Conservation (phyloP, 2,329 filamentous ascomycete species). For the Ophiostoma montium region DNA sequence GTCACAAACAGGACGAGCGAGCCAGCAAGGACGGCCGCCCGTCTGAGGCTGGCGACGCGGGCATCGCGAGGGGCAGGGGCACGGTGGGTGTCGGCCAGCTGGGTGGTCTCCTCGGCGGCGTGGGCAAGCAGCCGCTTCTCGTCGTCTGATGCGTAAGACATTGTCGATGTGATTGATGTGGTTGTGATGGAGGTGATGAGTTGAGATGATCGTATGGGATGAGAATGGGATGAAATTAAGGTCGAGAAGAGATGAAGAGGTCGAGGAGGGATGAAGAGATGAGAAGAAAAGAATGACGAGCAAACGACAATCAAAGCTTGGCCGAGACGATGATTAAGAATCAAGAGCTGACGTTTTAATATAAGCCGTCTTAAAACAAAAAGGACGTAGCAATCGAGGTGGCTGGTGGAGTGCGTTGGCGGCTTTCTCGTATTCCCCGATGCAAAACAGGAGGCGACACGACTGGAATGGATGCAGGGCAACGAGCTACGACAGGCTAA, state of each 20-base stretch:
- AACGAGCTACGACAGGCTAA: neutral
- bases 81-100: slow-evolving; percentile 1
- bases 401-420: neutral
- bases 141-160: slow-evolving; percentile 7
- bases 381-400: neutral
- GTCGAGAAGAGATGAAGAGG: neutral
- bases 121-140: slow-evolving; percentile 10
- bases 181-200: neutral
- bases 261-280: neutral
- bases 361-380: neutral
- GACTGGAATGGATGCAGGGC: neutral
- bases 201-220: neutral
- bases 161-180: neutral
- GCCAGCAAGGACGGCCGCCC: neutral
- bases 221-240: too few species aligned
- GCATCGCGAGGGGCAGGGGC: neutral
- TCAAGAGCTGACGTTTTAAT: neutral
- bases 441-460: neutral
- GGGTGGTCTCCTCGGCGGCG: slow-evolving; percentile 2
- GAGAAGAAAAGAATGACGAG: neutral
- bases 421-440: neutral
- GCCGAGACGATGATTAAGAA: neutral
- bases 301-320: neutral
- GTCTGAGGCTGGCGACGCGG: slow-evolving; percentile 1
- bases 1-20: slow-evolving; percentile 1